These are phyloP conservation scores for Mucor circinelloides DNA, from an alignment of 371 early-diverging fungal species.

Conservation along the genomic window DNA sequence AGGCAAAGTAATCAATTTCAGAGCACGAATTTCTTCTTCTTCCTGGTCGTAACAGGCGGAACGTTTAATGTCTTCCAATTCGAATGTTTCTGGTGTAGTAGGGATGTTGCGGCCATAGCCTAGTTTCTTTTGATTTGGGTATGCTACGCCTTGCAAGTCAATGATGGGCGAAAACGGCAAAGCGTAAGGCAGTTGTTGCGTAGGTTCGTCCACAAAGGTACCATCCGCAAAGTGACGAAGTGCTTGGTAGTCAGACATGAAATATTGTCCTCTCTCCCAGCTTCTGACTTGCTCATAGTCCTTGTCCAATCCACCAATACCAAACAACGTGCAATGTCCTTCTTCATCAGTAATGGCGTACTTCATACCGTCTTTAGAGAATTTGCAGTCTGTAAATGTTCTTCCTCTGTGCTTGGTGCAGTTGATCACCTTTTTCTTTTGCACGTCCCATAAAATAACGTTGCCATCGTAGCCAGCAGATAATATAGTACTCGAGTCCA, in stretches of 20 bases:
- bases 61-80: conserved; percentile 46
- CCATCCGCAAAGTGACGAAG: conserved; percentile 67
- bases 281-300: conserved; percentile 61
- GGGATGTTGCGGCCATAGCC: conserved; percentile 65
- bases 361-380: conserved; percentile 58
- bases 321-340: conserved; percentile 70
- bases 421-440: conserved; percentile 25
- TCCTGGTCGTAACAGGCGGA: conserved; percentile 50
- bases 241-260: conserved; percentile 71
- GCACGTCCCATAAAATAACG: conserved; percentile 78
- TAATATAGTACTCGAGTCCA: conserved; percentile 66
- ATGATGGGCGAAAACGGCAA: conserved; percentile 64
- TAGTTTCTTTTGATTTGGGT: conserved; percentile 63
- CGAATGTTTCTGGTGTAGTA: conserved; percentile 52
- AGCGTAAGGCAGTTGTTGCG: conserved; percentile 70
- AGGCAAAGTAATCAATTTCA: conserved; percentile 31
- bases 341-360: conserved; percentile 74
- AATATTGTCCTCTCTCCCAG: conserved; percentile 74
- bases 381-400: conserved; percentile 54
- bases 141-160: conserved; percentile 72
- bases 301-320: conserved; percentile 59
- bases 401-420: conserved; percentile 37
- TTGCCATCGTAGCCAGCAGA: conserved; percentile 89
- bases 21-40: conserved; percentile 39
- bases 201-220: conserved; percentile 73